These are phyloP conservation scores for Arthonia radiata DNA, from an alignment of 495 filamentous ascomycete species.

Conservation along the genomic window DNA sequence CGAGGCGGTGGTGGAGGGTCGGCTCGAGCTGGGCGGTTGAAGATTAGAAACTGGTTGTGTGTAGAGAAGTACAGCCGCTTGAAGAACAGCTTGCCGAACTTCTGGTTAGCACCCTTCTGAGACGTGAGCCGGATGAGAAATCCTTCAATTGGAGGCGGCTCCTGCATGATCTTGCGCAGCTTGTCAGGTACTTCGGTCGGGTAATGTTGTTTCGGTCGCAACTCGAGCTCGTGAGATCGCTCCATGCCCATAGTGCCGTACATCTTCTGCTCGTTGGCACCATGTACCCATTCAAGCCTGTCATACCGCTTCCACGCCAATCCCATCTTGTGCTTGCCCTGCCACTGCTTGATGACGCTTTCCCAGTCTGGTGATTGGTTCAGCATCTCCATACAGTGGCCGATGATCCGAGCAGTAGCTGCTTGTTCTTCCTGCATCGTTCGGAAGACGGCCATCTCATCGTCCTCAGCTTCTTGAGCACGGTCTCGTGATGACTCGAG, in stretches of 20 bases:
- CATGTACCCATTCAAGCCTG: constrained; percentile 50
- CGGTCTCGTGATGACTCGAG: constrained; percentile 20
- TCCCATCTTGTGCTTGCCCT: constrained; percentile 35
- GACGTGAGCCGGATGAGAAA: constrained; percentile 47
- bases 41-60: constrained; percentile 42
- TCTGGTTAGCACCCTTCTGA: constrained; percentile 33
- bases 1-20: constrained; percentile 41
- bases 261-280: constrained; percentile 45
- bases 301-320: constrained; percentile 59
- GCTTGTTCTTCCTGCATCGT: constrained; percentile 24
- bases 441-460: constrained; percentile 20
- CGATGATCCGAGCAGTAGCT: constrained; percentile 30
- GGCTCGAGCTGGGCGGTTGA: constrained; percentile 38
- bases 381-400: constrained; percentile 33
- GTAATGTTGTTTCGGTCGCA: constrained; percentile 47
- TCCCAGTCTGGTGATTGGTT: constrained; percentile 33
- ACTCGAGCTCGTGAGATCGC: constrained; percentile 47
- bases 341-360: constrained; percentile 35
- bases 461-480: constrained; percentile 16
- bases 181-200: constrained; percentile 28
- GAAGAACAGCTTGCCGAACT: constrained; percentile 38
- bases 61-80: constrained; percentile 48
- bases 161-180: constrained; percentile 15
- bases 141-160: constrained; percentile 45
- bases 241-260: constrained; percentile 52